Evolutionary conservation across 2,329 filamentous ascomycete genomes (phyloP), one percentile per base, ranked within the genome.

Genomic region (Colletotrichum tofieldiae): DNA sequence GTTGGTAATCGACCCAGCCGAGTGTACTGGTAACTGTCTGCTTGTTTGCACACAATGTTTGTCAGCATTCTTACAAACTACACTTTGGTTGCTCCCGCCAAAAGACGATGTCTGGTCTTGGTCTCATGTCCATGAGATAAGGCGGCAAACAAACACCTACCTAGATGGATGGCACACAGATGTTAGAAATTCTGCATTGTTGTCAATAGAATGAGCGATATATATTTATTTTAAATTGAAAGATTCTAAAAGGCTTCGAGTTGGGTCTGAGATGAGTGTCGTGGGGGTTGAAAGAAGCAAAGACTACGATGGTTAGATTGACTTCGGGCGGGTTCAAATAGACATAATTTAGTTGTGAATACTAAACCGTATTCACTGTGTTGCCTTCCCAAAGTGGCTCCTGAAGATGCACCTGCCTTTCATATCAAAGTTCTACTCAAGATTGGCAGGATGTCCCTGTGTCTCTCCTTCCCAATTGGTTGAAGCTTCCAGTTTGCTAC

Each of bases 261-360:
- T 11, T 3, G 29, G 49, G 2, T 11, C 1, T 29, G 7, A 18
- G 14, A 16, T 1, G 6, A 18, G 14, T 18, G 0, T 29, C 5
- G 0, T 2, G 16, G 0, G 6, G 8, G 1, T 9, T 52, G 16
- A 2, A 45, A 20, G 23, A 9, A 32, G 14, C 1, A 2, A 20
- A 52, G 12, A 23, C 7, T 4, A 7, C 9, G 18, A 37, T 52
- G 5, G 14, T 7, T 29, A 3, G 20, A 7, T 32, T 29, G 14
- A 18, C 1, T 51, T 49, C 20, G 12, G n/a, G n/a, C 45, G 14
- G n/a, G 12, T 26, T 51, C 3, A 18, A 29, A 29, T 29, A 8
- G 3, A 5, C 9, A 8, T 11, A 9, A n/a, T 20, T 45, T 1
- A 6, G 20, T 11, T 5, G n/a, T 49, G 20, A 12, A 23, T 23